A percentile compares a stretch with the other conserved stretches of the same genome.
Conservation (phyloP, 1,139 yeast genomes). For the Hemisphaericaspora lyxosophila region DNA sequence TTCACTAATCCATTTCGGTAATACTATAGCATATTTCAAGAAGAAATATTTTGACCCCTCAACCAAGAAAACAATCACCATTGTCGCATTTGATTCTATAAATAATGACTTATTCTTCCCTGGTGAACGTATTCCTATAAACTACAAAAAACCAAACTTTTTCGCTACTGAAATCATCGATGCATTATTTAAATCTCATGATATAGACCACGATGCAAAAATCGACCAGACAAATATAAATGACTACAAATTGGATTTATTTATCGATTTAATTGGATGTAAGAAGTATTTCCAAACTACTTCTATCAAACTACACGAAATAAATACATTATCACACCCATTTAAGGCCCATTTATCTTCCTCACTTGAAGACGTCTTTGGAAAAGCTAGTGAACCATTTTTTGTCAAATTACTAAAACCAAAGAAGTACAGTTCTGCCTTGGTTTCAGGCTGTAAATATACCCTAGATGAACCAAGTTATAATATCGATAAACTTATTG, state of each 20-base stretch:
- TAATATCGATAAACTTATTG: slow-evolving; percentile 29
- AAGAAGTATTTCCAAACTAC: slow-evolving; percentile 36
- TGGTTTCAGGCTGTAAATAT: slow-evolving; percentile 42
- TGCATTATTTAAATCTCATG: slow-evolving; percentile 27
- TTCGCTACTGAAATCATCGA: slow-evolving; percentile 43
- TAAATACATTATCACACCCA: slow-evolving; percentile 36
- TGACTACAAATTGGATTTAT: slow-evolving; percentile 35
- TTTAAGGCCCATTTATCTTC: slow-evolving; percentile 22
- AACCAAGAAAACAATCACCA: slow-evolving; percentile 20
- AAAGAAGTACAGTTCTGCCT: slow-evolving; percentile 30
- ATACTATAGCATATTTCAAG: slow-evolving; percentile 23
- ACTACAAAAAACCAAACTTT: slow-evolving; percentile 41
- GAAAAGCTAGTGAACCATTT: slow-evolving; percentile 33
- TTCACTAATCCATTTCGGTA: slow-evolving; percentile 21
- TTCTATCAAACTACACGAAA: slow-evolving; percentile 26
- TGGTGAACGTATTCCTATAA: slow-evolving; percentile 35
- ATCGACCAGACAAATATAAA: slow-evolving; percentile 17
- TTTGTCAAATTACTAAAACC: slow-evolving; percentile 41
- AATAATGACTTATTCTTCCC: slow-evolving; percentile 39
- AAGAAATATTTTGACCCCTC: slow-evolving; percentile 25
- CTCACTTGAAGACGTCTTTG: slow-evolving; percentile 26
- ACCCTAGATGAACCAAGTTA: slow-evolving; percentile 34
- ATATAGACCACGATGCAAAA: not conserved
- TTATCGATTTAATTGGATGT: slow-evolving; percentile 44
- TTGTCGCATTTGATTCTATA: slow-evolving; percentile 36